Evolutionary conservation across 2,329 filamentous ascomycete genomes (phyloP).

Genomic region (Verticillium nonalfalfae): DNA sequence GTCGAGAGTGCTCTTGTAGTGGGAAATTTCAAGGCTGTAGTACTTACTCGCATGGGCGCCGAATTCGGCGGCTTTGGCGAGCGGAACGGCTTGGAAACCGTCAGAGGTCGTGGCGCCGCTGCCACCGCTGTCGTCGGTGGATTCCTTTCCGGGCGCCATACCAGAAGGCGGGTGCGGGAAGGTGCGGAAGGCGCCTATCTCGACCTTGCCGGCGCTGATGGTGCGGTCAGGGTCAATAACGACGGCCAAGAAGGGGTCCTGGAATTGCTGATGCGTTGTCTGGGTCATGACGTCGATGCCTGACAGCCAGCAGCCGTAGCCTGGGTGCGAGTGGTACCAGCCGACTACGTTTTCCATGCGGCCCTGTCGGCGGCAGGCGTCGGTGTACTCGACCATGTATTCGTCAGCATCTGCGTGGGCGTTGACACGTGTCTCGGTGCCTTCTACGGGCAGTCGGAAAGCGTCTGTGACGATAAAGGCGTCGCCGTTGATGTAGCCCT

Average conservation of each 20-base stretch:
- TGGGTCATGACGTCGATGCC: slow-evolving; percentile 94
- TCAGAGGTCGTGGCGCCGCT: slow-evolving; percentile 36
- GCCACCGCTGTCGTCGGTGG: slow-evolving; percentile 3
- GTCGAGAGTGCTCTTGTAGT: slow-evolving; percentile 92
- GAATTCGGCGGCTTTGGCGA: slow-evolving; percentile 94
- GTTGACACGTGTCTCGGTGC: slow-evolving; percentile 97
- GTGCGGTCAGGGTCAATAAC: slow-evolving; percentile 94
- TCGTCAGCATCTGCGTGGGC: slow-evolving; percentile 94
- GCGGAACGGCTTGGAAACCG: slow-evolving; percentile 71
- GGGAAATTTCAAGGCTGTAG: slow-evolving; percentile 84
- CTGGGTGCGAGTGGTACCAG: slow-evolving; percentile 97
- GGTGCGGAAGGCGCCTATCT: slow-evolving; percentile 94
- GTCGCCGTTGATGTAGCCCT: slow-evolving; percentile 82
- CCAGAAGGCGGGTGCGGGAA: slow-evolving; percentile 45
- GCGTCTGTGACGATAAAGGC: slow-evolving; percentile 90
- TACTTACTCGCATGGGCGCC: slow-evolving; percentile 87
- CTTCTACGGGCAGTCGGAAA: slow-evolving; percentile 89
- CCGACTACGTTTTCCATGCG: slow-evolving; percentile 88
- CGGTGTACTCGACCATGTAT: slow-evolving; percentile 86
- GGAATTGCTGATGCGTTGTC: slow-evolving; percentile 73
- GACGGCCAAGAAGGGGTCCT: slow-evolving; percentile 89
- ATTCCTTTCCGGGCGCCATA: slow-evolving; percentile 33
- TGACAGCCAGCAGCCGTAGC: slow-evolving; percentile 96
- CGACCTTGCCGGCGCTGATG: slow-evolving; percentile 88
- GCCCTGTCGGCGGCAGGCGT: slow-evolving; percentile 67